A percentile compares a stretch with the other conserved stretches of the same genome.
phyloP scores from a whole-genome alignment of 2,329 filamentous ascomycete species.

The Alternaria brassicicola region DNA sequence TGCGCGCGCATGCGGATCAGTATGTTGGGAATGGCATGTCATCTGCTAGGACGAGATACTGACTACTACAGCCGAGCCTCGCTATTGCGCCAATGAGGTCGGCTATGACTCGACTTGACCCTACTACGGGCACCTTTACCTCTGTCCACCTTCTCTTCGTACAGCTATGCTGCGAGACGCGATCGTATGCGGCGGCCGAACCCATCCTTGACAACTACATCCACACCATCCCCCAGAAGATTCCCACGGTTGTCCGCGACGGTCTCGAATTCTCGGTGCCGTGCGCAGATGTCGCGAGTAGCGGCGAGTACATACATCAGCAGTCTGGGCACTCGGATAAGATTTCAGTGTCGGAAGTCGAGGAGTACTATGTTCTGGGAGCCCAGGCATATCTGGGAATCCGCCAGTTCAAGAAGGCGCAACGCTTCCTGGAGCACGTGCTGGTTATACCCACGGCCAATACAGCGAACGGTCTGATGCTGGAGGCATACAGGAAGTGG shows the following conservation, averaged over 20 bases:
- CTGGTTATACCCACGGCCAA: constrained; percentile 69
- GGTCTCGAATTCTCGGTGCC: constrained; percentile 48
- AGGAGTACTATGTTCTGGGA: constrained; percentile 60
- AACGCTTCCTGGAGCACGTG: constrained; percentile 55
- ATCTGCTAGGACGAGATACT: neutral
- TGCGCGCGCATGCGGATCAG: constrained; percentile 38
- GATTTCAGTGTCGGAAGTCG: constrained; percentile 60
- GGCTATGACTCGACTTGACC: constrained; percentile 70
- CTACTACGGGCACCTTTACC: constrained; percentile 69
- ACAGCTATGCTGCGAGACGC: constrained; percentile 62
- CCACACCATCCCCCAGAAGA: constrained; percentile 64
- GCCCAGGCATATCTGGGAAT: constrained; percentile 56
- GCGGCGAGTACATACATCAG: constrained; percentile 65
- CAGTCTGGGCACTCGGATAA: constrained; percentile 63
- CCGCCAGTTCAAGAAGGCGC: constrained; percentile 52
- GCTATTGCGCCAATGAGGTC: constrained; percentile 51
- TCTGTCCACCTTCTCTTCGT: constrained; percentile 65
- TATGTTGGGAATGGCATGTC: constrained; percentile 27
- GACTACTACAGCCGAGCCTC: constrained; percentile 37
- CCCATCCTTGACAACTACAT: constrained; percentile 69
- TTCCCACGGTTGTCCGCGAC: constrained; percentile 37
- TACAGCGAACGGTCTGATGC: constrained; percentile 76
- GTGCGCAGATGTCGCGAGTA: constrained; percentile 51
- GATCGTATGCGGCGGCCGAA: constrained; percentile 61
- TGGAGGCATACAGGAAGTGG: constrained; percentile 93